Percentiles rank a stretch among this genome's conserved stretches.
Evolutionary conservation across 306 rosid genomes (phyloP).

Genomic region (Trifolium subterraneum): DNA sequence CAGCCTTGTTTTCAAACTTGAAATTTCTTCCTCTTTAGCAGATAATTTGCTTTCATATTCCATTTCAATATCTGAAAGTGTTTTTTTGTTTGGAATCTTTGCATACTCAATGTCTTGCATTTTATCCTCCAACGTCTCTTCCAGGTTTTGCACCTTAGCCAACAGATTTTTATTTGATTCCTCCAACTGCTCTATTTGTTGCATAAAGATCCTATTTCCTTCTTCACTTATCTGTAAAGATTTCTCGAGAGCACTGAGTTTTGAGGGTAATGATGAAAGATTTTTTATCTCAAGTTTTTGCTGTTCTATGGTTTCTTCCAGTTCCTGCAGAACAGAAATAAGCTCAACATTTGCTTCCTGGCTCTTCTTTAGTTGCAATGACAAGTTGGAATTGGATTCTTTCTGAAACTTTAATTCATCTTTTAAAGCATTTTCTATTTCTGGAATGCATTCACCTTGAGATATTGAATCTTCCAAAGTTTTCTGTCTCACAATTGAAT

Average conservation of each 20-base stretch:
- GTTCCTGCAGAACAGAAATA: constrained; percentile 86
- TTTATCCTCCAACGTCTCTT: constrained; percentile 63
- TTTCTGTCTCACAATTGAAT: constrained; percentile 49
- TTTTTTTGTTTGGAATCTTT: constrained; percentile 46
- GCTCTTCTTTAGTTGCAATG: constrained; percentile 76
- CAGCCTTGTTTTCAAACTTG: constrained; percentile 49
- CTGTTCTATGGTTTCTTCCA: constrained; percentile 75
- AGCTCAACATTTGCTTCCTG: constrained; percentile 91
- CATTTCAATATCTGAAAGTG: constrained; percentile 49
- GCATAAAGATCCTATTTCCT: constrained; percentile 55
- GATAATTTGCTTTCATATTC: constrained; percentile 53
- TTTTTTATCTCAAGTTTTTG: constrained; percentile 72
- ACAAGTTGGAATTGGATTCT: constrained; percentile 73
- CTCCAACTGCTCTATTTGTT: constrained; percentile 61
- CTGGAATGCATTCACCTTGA: constrained; percentile 55
- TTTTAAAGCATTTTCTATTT: constrained; percentile 55
- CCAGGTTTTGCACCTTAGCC: constrained; percentile 61
- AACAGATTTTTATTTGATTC: constrained; percentile 69
- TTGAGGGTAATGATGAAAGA: constrained; percentile 59
- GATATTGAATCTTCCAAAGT: constrained; percentile 50
- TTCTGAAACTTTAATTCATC: constrained; percentile 81
- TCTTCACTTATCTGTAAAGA: constrained; percentile 52
- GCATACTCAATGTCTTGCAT: constrained; percentile 47
- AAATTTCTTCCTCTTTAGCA: constrained; percentile 64
- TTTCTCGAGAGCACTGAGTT: constrained; percentile 54